Base-by-base conservation (phyloP, 352 stramenopile species). In the Hyaloperonospora brassicae region DNA sequence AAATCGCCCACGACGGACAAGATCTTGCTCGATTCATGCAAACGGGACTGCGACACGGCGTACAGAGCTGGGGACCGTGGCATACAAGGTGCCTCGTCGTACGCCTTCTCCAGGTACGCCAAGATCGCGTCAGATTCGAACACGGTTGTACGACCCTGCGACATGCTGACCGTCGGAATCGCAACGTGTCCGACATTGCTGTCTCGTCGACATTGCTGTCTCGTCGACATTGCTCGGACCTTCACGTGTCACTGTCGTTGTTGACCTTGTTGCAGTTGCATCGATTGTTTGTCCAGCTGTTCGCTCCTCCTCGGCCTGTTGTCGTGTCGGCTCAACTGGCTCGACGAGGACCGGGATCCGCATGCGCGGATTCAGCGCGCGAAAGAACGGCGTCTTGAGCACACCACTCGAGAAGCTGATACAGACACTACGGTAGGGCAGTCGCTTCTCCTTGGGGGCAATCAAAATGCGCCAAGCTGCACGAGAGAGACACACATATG, bases 21-120 rank as follows among this genome's bases (percentile, higher is more conserved):
- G 53, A 89, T 86, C 70, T 92, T 79, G 54, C 89, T 92, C 8
- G 79, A 73, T 62, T 92, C 81, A 49, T 89, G 79, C 53, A 92
- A 66, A 36, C 81, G 73, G 39, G 76, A 85, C 70, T 92, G 77
- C 4, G 81, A 79, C 11, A 87, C 59, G 8, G 79, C 81, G 53
- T 85, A 92, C 23, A 64, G 55, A 23, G 68, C 47, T 21, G 84
- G 61, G 7, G 70, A 65, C 17, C 25, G 22, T 2, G 79, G 79
- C 74, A 89, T 79, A 51, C 70, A 84, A 1, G 68, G 63, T n/a
- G 54, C 59, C 3, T 47, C 41, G 12, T 76, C 57, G n/a, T n/a
- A n/a, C n/a, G n/a, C n/a, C n/a, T n/a, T n/a, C n/a, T n/a, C n/a
- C n/a, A n/a, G n/a, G n/a, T 82, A 92, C 57, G 86, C 81, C 25